Evolutionary conservation across 2,329 filamentous ascomycete genomes (phyloP).

Genomic region (Apiospora pterosperma): DNA sequence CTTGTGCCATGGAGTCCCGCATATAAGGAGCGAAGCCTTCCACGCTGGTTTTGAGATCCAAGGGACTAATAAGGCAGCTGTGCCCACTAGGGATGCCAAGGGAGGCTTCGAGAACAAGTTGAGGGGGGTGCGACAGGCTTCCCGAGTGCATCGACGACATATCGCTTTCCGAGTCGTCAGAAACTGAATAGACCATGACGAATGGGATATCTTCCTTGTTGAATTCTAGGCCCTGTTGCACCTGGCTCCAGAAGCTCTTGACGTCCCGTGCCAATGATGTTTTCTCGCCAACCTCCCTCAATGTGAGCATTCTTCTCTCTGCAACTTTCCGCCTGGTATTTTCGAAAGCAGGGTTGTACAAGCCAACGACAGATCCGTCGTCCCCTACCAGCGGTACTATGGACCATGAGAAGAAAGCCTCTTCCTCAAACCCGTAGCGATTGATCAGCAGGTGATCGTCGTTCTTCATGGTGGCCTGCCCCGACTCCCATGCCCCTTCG

Average conservation of each 20-base stretch:
- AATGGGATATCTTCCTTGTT: conserved; percentile 77
- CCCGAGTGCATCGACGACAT: conserved; percentile 68
- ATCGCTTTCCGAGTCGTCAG: conserved; percentile 68
- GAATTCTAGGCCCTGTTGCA: conserved; percentile 65
- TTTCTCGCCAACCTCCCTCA: conserved; percentile 73
- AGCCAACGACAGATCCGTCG: conserved; percentile 69
- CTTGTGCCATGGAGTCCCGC: conserved; percentile 67
- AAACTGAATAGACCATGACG: conserved; percentile 72
- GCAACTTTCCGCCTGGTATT: conserved; percentile 76
- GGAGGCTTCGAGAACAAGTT: conserved; percentile 67
- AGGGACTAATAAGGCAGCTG: conserved; percentile 50
- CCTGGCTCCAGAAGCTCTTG: conserved; percentile 69
- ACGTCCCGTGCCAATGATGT: conserved; percentile 71
- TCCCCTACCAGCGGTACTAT: conserved; percentile 74
- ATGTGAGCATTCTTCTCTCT: conserved; percentile 74
- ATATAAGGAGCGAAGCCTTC: conserved; percentile 76
- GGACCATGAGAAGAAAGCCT: conserved; percentile 81
- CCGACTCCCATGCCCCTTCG: conserved; percentile 61
- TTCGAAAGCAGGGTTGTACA: conserved; percentile 80
- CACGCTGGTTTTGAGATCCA: conserved; percentile 68
- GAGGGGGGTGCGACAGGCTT: conserved; percentile 57
- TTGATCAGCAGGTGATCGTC: conserved; percentile 74
- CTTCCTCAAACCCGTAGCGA: conserved; percentile 68
- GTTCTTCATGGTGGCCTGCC: conserved; percentile 80
- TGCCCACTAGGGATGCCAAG: conserved; percentile 67